Base-by-base conservation (phyloP, 164 flowering plant species). In the Brasenia schreberi region DNA sequence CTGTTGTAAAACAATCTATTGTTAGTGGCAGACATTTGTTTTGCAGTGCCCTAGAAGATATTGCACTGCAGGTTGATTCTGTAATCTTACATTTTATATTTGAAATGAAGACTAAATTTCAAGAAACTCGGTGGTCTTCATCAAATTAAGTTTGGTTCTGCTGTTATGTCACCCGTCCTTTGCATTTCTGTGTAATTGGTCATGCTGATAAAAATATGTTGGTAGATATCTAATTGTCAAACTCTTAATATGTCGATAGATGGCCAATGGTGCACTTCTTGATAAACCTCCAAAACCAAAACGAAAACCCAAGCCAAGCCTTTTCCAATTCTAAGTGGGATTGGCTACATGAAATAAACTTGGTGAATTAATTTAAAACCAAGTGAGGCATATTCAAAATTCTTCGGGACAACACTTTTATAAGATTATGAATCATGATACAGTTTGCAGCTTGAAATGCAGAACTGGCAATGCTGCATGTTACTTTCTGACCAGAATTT, bases 1-100 rank as follows among this genome's bases (percentile, higher is more conserved):
- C 68, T 68, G 87, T 94, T 75, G 88, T 81, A 61, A 80, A 69
- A 62, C 86, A 89, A 75, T 75, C 92, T 56, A 89, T 94, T 70
- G 69, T 82, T 60, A 76, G 80, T 71, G 87, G 89, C 64, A 82
- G 83, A 64, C 78, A 82, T 62, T 67, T 90, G 68, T 86, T 85
- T 67, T 75, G 81, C 73, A 64, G 68, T 56, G 74, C 82, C 69
- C 66, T 90, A 61, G 88, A 84, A 72, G 90, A 89, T 75, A 75
- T 91, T 80, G 79, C 82, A 65, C 63, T 85, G 59, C 98, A 90
- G 98, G 98, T 89, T 19, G 56, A 67, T 59, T 72, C 65, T 64
- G 43, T 12, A 5, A 66, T 56, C 23, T 14, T 59, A 52, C 7
- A 59, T 23, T 17, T 60, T 60, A 49, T 49, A 49, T 49, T 49